Base-by-base conservation (phyloP, 1,139 yeast species). In the Pichia kudriavzevii region DNA sequence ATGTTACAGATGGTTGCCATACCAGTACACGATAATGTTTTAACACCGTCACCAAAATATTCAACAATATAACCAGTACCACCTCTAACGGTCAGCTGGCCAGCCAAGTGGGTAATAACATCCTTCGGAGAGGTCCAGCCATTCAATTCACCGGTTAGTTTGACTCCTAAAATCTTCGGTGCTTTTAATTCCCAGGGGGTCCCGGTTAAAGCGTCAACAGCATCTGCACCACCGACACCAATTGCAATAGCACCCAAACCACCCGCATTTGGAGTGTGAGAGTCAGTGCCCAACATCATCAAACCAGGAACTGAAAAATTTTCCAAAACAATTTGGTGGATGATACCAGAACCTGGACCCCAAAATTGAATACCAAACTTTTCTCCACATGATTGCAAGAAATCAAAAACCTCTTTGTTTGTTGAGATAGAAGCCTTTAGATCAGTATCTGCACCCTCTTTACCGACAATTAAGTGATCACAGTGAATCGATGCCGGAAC, bases 181-280 rank as follows among this genome's bases (percentile, higher is more conserved):
- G 97, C 97, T 64, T 88, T 88, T 59, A 91, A 74, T 66, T 91
- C 98, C 98, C 98, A 91, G 31, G 98, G 96, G n/a, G 94, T 80
- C 38, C 94, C 95, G 13, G 97, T 83, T 53, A 91, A 67, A 10
- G 93, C 97, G 59, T 91, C 98, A 32, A 88, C 97, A 13, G 97
- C 97, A 63, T 88, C 97, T 27, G 97, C 97, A 64, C 97, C 97
- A 59, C 97, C 97, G 32, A 87, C 97, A 63, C 97, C 97, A 55
- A 88, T 91, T 47, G 97, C 97, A 45, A 88, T 79, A 41, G 94
- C 94, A 56, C 97, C 97, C 42, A 88, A 68, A 43, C 97, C 97
- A 64, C 97, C 97, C 10, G 97, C 97, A 57, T 88, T 88, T 30
- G 97, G 97, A 31, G 97, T 88, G 59, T 91, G 97, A 5, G 95